Evolutionary conservation across 2,329 filamentous ascomycete genomes (phyloP), one percentile per base, ranked within the genome.

Genomic region (Trichoderma sp.): DNA sequence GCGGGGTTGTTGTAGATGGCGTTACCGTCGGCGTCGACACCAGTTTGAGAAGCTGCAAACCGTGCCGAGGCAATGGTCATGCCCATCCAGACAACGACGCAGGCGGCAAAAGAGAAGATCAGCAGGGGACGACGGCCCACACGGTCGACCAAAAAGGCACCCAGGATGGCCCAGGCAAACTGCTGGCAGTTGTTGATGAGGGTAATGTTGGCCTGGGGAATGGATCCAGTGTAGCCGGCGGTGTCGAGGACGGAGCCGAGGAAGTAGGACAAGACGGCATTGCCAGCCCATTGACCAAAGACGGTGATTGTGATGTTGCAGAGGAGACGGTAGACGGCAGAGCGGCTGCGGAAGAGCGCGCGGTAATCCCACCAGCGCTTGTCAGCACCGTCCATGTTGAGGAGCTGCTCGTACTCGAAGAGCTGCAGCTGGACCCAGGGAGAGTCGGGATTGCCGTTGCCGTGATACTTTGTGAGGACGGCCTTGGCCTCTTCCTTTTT

Each of bases 81-180:
- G 65, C 79, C 82, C 19, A 85, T 76, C 80, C 85, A 86, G 69
- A 84, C 78, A 10, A 84, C 70, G 64, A 82, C 82, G 64, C 84
- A 81, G 27, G 79, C 80, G 1, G 80, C 77, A 70, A 84, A 82
- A 25, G 82, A 84, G 68, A 82, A 82, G 60, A 87, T 74, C 48
- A 87, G 78, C 35, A 86, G 78, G n/a, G 81, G 82, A 12, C 85
- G 83, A 39, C 86, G 84, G 39, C 85, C 84, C 34, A 86, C 72
- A 42, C 73, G 76, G 67, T 86, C 84, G 29, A 86, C 82, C 2
- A 86, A 73, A 13, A 78, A 74, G 19, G 85, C 83, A 34, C 85
- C 85, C 15, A 82, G 67, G 37, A 84, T 78, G 50, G 84, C 83
- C 70, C 80, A 83, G 64, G 80, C 71, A 73, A 86, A 82, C 71